phyloP scores from a whole-genome alignment of 495 filamentous ascomycete species.

The Aspergillus affinis region DNA sequence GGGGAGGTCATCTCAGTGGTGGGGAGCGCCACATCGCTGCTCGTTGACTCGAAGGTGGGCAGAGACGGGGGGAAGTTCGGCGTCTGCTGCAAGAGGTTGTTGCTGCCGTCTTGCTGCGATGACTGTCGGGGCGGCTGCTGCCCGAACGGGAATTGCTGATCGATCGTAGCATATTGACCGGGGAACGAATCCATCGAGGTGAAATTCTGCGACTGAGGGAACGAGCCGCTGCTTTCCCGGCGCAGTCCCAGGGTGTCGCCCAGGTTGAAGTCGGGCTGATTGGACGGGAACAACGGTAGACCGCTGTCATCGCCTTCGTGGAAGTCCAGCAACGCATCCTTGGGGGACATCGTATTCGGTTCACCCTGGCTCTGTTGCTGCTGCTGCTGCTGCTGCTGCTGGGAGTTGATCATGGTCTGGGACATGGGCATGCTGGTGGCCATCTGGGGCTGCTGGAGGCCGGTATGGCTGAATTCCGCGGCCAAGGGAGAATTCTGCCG shows the following conservation, averaged over 20 bases:
- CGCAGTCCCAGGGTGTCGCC: constrained; percentile 40
- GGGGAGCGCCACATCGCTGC: constrained; percentile 45
- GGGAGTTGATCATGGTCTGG: constrained; percentile 29
- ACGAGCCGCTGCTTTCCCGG: constrained; percentile 48
- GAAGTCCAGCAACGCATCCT: constrained; percentile 88
- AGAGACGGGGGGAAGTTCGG: constrained; percentile 63
- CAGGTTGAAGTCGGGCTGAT: constrained; percentile 40
- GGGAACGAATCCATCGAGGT: constrained; percentile 43
- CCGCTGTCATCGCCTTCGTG: constrained; percentile 66
- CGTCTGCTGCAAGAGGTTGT: constrained; percentile 44
- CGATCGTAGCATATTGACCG: constrained; percentile 35
- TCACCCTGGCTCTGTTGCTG: constrained; percentile 26
- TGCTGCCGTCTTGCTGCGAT: constrained; percentile 33
- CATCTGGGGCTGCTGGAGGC: constrained; percentile 35
- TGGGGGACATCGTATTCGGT: constrained; percentile 91
- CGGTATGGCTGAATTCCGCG: constrained; percentile 28
- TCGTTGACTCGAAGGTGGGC: constrained; percentile 64
- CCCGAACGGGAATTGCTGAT: constrained; percentile 32
- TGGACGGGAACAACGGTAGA: constrained; percentile 67
- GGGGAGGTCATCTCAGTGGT: constrained; percentile 29
- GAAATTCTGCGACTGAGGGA: constrained; percentile 41
- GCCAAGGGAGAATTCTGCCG: constrained; percentile 69
- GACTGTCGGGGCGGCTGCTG: constrained; percentile 54
- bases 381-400: not conserved
- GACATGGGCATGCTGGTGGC: constrained; percentile 44